Base-by-base conservation (phyloP, 1,139 yeast species). In the Nakaseomyces glabratus region DNA sequence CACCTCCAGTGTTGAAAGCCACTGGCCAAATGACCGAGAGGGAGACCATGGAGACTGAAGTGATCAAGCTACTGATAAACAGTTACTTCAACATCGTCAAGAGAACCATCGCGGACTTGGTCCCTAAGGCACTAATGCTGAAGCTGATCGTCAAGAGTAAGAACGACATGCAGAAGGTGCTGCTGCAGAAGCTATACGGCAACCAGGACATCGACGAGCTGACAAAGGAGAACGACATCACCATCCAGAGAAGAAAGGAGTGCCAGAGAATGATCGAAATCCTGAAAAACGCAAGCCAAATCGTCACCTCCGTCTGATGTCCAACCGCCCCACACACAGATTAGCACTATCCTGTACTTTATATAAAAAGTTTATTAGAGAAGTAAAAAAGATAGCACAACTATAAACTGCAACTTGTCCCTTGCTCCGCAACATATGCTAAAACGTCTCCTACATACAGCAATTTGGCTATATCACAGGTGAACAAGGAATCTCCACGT, bases 41-140 rank as follows among this genome's bases (percentile, higher is more conserved):
- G 50, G 98, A 90, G 63, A 76, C 88, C 22, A 81, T 84, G 76
- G 98, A 90, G 62, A 90, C 97, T 0, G 98, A 90, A 55, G 97
- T 90, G 26, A 90, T 90, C 57, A 90, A 90, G 66, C 70, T 90
- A 47, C 71, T 90, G 55, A 90, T 90, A 49, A 75, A 80, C 35
- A 85, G 96, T 20, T 90, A 90, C 62, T 90, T 78, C 65, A 76
- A 75, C 54, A 90, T 90, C 58, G 97, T 90, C 38, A 86, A 88
- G 65, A 76, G 95, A 58, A 85, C 97, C 1, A 82, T 90, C 47
- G 80, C 93, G 11, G 98, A 90, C 60, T 65, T 88, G 57, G 80
- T 90, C 45, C 98, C 98, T 45, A 90, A 90, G 64, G 94, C 97
- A 3, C 73, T 90, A 43, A 85, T 88, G 93, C 69, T 88, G 54